Base-by-base conservation (phyloP, 2,329 filamentous ascomycete species). In the Dothistroma pini region DNA sequence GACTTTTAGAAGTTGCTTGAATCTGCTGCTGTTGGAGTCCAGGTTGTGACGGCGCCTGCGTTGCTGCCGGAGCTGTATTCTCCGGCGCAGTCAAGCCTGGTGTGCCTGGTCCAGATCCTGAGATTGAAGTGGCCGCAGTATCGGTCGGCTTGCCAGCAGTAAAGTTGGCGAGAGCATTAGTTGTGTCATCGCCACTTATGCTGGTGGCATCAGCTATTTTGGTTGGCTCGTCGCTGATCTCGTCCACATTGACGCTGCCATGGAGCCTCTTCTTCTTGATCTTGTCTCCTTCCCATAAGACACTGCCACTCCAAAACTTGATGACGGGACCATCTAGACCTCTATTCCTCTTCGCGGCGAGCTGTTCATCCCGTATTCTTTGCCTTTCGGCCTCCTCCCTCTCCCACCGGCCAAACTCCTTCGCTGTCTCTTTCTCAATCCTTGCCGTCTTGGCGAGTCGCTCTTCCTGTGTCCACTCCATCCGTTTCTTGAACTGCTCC, bases 351-450 rank as follows among this genome's bases (percentile, higher is more conserved):
- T 97, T 80, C 14, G 93, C 95, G 44, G 93, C 92, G 53, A 97
- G 81, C 76, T 89, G 93, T 47, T 87, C 89, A 65, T 86, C 84
- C 63, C 93, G 84, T 71, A 96, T 90, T 69, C 93, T 91, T 67
- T 93, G 89, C 61, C 93, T 86, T 73, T 89, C 87, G 76, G 91
- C 92, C 77, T 99, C 95, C 7, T 91, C 90, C 75, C 91, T 89
- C 75, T 97, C 93, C 93, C 93, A 97, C 59, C 91, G 84, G 72
- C 97, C 71, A 96, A 78, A 75, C 89, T 97, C 81, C 91, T 96
- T 67, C n/a, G 68, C 89, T 85, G 75, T 99, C 69, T 88, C 83
- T 75, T 89, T 89, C 76, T 97, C 95, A 7, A 96, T 88, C 56
- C 87, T 79, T 49, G 63, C 66, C 32, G 70, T 71, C 61, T 66